A percentile compares a stretch with the other conserved stretches of the same genome.
phyloP scores from a whole-genome alignment of 31 red algal genomes.

The Porphyra umbilicalis region DNA sequence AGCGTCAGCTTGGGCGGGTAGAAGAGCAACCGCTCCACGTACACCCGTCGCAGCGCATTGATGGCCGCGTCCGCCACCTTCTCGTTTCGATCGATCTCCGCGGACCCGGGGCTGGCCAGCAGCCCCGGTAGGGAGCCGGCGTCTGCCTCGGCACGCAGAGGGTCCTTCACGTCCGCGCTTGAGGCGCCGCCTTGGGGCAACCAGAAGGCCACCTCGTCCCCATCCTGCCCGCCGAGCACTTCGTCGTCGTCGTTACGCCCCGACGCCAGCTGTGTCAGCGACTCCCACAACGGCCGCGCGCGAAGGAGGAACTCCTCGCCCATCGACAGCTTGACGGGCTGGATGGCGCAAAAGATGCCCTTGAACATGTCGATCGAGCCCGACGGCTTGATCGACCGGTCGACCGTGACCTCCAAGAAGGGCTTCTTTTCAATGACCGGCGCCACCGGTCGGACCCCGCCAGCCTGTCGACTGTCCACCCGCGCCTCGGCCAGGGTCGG shows the following conservation, averaged over 20 bases:
- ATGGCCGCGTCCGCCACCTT: background rate
- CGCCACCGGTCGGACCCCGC: background rate
- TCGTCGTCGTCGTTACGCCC: background rate
- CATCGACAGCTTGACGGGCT: conserved; percentile 70
- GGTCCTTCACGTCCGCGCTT: background rate
- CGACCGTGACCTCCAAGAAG: conserved; percentile 74
- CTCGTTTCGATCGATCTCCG: background rate
- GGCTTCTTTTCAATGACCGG: conserved; percentile 24
- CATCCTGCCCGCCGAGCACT: background rate
- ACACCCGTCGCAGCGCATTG: conserved; percentile 47
- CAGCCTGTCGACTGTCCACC: too few relatives aligned
- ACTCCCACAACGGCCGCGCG: conserved; percentile 59
- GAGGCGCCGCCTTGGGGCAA: background rate
- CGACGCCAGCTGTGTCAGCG: conserved; percentile 17
- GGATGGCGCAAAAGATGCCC: conserved; percentile 81
- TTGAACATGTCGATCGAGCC: conserved; percentile 54
- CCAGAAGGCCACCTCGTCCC: conserved; percentile 1
- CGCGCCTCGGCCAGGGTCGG: conserved; percentile 20
- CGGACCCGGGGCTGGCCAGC: background rate
- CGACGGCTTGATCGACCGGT: conserved; percentile 31
- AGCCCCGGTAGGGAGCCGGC: background rate
- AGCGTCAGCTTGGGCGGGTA: conserved; percentile 74
- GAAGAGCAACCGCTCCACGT: conserved; percentile 82
- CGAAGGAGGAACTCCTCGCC: conserved; percentile 87
- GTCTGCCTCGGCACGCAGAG: background rate